Evolutionary conservation across 345 rosid genomes (phyloP), one percentile per base, ranked within the genome.

Genomic region (Angophora floribunda): DNA sequence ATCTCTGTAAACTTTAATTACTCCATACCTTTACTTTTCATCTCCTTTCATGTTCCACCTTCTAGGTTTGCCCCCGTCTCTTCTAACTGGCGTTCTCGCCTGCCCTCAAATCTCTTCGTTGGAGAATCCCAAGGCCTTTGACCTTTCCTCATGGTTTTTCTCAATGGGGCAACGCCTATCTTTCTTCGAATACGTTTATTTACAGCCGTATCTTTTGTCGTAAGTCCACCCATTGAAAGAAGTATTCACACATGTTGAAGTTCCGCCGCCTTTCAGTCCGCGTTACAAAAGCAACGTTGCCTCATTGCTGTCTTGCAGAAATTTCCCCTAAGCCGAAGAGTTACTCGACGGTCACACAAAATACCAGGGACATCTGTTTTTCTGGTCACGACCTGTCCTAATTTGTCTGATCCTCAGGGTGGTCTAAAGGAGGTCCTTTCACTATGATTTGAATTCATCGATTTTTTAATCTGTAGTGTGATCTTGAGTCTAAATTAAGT

Each of bases 251-350:
- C 22, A 17, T 52, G 55, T 52, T 2, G 4, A 52, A 15, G 22
- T 52, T 0, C 17, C 16, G 17, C 22, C 1, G 1, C 55, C 0
- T 0, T 3, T 55, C 59, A 7, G 7, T 55, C 26, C 0, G 4
- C 26, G 0, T 7, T 21, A 3, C 21, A 55, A 7, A 53, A 52
- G 53, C 21, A 15, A 52, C 21, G 53, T 52, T 49, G 50, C n/a
- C n/a, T n/a, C n/a, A n/a, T n/a, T n/a, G n/a, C n/a, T n/a, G n/a
- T n/a, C n/a, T n/a, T n/a, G n/a, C n/a, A 52, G 53, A 2, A 52
- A 14, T 52, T 52, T 15, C 59, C 24, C 24, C 19, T 53, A 7
- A 55, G 59, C 59, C 5, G 26, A 55, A 21, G 61, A 4, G 2
- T 24, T 55, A 30, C 78, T 30, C 0, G 41, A 65, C 1, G 9